phyloP scores from a whole-genome alignment of 106 monocot genomes.

The Dioscorea zingiberensis region DNA sequence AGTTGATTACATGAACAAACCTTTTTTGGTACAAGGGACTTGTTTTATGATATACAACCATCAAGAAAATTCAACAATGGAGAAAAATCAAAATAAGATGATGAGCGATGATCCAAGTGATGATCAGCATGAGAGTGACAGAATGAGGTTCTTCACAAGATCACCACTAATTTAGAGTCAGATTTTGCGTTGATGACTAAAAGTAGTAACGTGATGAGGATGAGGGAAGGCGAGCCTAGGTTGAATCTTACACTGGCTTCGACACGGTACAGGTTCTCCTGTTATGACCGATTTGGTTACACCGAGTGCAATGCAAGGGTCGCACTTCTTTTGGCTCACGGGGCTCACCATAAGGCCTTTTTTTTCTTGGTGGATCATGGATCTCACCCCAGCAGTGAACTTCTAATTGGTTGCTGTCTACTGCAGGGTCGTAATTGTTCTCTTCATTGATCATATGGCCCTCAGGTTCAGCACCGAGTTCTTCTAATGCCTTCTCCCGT shows the following conservation, averaged over 20 bases:
- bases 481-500: conserved; percentile 47
- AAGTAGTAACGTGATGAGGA: no score
- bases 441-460: conserved; percentile 4
- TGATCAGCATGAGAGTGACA: no score
- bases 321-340: conserved; percentile 24
- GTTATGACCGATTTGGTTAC: conserved; percentile 58
- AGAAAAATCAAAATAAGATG: no score
- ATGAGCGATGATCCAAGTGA: no score
- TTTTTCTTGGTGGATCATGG: conserved; percentile 40
- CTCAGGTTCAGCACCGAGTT: conserved; percentile 21
- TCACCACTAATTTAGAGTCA: no score
- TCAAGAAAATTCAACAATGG: no score
- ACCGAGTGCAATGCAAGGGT: conserved; percentile 40
- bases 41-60: no score
- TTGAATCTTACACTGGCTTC: neutral
- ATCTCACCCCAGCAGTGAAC: conserved; percentile 30
- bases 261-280: conserved; percentile 22
- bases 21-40: no score
- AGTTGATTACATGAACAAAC: no score
- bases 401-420: conserved; percentile 13
- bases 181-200: no score
- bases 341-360: conserved; percentile 11
- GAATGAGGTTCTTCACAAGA: no score
- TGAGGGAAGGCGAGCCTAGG: no score
- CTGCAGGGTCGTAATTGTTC: conserved; percentile 3